Base-by-base conservation (phyloP, 495 filamentous ascomycete genomes). In the Daldinia concentrica region DNA sequence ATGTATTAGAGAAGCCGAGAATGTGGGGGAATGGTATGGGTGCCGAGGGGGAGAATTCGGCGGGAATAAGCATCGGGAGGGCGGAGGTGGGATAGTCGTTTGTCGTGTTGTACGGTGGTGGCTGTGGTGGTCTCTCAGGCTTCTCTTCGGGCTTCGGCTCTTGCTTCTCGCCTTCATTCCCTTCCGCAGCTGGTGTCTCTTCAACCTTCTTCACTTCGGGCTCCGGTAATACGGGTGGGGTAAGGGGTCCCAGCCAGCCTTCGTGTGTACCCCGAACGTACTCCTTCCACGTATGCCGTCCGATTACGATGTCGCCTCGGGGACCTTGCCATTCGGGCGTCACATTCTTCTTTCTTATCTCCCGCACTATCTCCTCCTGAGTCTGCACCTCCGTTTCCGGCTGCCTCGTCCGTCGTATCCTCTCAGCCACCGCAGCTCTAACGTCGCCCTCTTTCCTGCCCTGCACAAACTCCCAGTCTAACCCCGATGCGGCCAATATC, bases 401-500 rank as follows among this genome's bases (percentile, higher is more conserved):
- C 29, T 77, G 79, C 75, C 95, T 82, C 32, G 82, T 66, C 74
- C 89, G 90, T 54, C 95, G 87, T 75, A 97, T 90, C 57, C 85
- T 87, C 81, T 97, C 92, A 19, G 96, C 95, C 19, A 94, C 84
- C 14, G 89, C 90, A 36, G 89, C 91, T 55, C 95, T 83, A 43
- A 98, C 86, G 72, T 98, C 95, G 15, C 95, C 95, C 77, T 97
- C 92, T 69, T 89, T 88, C 19, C 93, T 83, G 4, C 94, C 95
- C 78, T 98, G 95, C 11, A 99, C 87, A 29, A 97, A 94, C 58
- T 97, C 93, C 86, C 95, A 98, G 76, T 99, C 95, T 76, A 98
- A 77, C 2, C 93, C 93, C 5, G 92, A 94, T 1, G 94, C 92
- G 1, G 94, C 92, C 32, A 99, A 81, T 36, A 99, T 86, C 0